A percentile compares a stretch with the other conserved stretches of the same genome.
Conservation (phyloP, 2,329 filamentous ascomycete species). For the Fusarium burgessii region DNA sequence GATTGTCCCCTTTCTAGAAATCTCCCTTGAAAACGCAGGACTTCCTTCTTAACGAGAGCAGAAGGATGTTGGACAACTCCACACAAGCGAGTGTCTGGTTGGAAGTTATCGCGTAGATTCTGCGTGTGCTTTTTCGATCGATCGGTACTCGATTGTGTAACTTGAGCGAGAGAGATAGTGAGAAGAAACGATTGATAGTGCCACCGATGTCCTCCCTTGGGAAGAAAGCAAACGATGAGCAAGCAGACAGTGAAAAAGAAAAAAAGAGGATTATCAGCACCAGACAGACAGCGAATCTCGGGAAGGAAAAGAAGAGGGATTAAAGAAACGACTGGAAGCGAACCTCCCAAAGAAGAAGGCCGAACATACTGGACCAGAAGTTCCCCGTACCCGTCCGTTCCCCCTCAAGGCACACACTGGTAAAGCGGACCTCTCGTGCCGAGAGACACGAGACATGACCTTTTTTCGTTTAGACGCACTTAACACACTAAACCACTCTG, state of each 20-base stretch:
- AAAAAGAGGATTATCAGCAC: conserved; percentile 27
- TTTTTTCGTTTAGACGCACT: conserved; percentile 33
- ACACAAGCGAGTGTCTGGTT: conserved; percentile 3
- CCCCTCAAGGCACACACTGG: neutral
- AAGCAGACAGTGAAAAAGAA: conserved; percentile 17
- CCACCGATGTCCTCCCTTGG: conserved; percentile 21
- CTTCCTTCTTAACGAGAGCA: conserved; percentile 25
- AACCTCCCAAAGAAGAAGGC: conserved; percentile 1
- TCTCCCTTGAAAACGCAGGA: conserved; percentile 2
- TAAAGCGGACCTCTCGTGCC: conserved; percentile 30
- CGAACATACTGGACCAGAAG: neutral
- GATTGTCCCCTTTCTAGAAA: neutral
- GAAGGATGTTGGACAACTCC: conserved; percentile 1
- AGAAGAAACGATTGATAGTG: conserved; percentile 25
- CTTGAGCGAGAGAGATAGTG: conserved; percentile 22
- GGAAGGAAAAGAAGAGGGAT: conserved; percentile 31
- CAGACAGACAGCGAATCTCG: conserved; percentile 15
- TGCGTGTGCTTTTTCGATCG: conserved; percentile 24
- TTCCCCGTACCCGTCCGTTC: neutral
- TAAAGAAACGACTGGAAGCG: conserved; percentile 24
- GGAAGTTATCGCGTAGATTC: conserved; percentile 11
- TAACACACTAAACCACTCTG: conserved; percentile 24
- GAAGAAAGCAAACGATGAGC: conserved; percentile 16
- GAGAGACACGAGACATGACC: conserved; percentile 25
- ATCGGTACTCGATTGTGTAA: conserved; percentile 33